phyloP scores from a whole-genome alignment of 1,139 yeast genomes.

The Yamadazyma songkhlaensis region DNA sequence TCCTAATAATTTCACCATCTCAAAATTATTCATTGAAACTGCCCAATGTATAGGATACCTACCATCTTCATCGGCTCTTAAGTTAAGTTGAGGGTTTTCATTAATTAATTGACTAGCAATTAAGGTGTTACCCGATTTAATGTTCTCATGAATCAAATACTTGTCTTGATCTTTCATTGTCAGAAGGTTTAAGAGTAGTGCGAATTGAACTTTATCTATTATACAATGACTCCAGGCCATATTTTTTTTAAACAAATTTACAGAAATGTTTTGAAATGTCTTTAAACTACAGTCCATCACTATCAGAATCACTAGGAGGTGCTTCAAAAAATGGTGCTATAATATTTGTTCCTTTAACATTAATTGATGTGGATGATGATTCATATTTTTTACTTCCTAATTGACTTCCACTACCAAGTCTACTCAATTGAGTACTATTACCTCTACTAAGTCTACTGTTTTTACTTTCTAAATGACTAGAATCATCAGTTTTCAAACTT shows the following conservation, averaged over 20 bases:
- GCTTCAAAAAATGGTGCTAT: slow-evolving; percentile 40
- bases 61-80: slow-evolving; percentile 63
- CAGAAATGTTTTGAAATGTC: too few relatives aligned
- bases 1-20: slow-evolving; percentile 35
- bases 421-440: neutral
- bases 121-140: slow-evolving; percentile 51
- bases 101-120: slow-evolving; percentile 48
- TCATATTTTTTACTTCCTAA: slow-evolving; percentile 7
- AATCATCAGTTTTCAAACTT: slow-evolving; percentile 16
- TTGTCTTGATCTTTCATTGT: slow-evolving; percentile 11
- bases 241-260: neutral
- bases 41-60: slow-evolving; percentile 93
- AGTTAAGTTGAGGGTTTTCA: slow-evolving; percentile 45
- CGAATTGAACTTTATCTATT: neutral
- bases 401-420: slow-evolving; percentile 3
- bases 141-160: slow-evolving; percentile 54
- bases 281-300: neutral
- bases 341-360: slow-evolving; percentile 14
- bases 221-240: slow-evolving; percentile 1
- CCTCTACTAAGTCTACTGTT: neutral
- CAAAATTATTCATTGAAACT: slow-evolving; percentile 57
- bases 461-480: slow-evolving; percentile 3
- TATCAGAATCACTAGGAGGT: slow-evolving; percentile 33
- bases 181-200: neutral
- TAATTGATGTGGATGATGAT: slow-evolving; percentile 12